A percentile compares a stretch with the other conserved stretches of the same genome.
phyloP scores from a whole-genome alignment of 2,329 filamentous ascomycete species.

The Aspergillus clavatus region DNA sequence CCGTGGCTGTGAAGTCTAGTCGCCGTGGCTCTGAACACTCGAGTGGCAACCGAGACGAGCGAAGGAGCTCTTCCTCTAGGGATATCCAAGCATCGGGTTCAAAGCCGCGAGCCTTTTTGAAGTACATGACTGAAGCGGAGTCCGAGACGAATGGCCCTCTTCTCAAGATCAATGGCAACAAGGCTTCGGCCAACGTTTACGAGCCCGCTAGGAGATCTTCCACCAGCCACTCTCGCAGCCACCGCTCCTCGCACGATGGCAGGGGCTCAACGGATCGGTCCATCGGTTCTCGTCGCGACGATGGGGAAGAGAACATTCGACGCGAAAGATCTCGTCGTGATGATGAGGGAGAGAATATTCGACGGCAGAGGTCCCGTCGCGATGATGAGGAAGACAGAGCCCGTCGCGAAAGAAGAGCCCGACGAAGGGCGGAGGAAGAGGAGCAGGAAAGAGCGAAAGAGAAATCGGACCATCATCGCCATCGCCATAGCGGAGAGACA shows the following conservation, averaged over 20 bases:
- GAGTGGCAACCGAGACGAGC: slow-evolving; percentile 20
- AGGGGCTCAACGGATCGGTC: slow-evolving; percentile 22
- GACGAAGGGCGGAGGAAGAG: slow-evolving; percentile 15
- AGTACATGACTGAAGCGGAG: slow-evolving; percentile 38
- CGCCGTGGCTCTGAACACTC: slow-evolving; percentile 22
- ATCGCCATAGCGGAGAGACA: slow-evolving; percentile 18
- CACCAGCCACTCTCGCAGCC: slow-evolving; percentile 25
- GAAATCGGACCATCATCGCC: slow-evolving; percentile 20
- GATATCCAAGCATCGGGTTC: slow-evolving; percentile 16
- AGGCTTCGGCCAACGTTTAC: slow-evolving; percentile 26
- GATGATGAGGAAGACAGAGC: slow-evolving; percentile 13
- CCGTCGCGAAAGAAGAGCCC: slow-evolving; percentile 14
- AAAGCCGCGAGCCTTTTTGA: slow-evolving; percentile 27
- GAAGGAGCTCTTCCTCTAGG: slow-evolving; percentile 27
- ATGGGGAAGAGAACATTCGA: slow-evolving; percentile 26
- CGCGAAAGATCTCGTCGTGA: slow-evolving; percentile 22
- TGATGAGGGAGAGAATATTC: slow-evolving; percentile 27
- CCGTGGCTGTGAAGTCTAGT: slow-evolving; percentile 5
- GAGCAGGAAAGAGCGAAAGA: slow-evolving; percentile 17
- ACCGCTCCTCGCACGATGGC: slow-evolving; percentile 24
- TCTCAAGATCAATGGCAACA: slow-evolving; percentile 34
- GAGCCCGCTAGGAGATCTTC: slow-evolving; percentile 31
- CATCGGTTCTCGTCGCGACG: slow-evolving; percentile 24
- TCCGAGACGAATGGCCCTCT: slow-evolving; percentile 38
- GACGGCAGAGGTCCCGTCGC: slow-evolving; percentile 20